These are phyloP conservation scores for Cordyceps militaris DNA, from an alignment of 2,329 filamentous ascomycete genomes.

Conservation along the genomic window DNA sequence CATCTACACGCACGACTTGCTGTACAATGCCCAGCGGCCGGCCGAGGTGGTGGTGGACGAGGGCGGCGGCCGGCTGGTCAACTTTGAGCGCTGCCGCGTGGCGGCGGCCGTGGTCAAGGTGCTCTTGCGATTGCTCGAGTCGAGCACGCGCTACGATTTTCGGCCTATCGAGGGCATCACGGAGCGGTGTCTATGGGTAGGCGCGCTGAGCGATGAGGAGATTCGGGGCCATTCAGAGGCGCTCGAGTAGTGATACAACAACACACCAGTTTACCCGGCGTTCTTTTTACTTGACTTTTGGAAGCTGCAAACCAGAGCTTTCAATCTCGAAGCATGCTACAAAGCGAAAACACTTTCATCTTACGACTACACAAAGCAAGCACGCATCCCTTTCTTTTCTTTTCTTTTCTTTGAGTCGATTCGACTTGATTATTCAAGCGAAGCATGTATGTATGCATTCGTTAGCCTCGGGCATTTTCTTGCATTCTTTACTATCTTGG, in stretches of 20 bases:
- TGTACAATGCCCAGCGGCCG: conserved; percentile 74
- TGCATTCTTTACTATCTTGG: background rate
- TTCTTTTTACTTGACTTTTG: background rate
- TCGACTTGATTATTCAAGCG: background rate
- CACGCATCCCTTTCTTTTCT: background rate
- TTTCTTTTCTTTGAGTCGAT: background rate
- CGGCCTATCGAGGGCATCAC: conserved; percentile 69
- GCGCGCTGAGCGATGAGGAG: conserved; percentile 67
- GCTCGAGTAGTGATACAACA: conserved; percentile 32
- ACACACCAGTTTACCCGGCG: too few species aligned
- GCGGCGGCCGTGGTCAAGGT: conserved; percentile 74
- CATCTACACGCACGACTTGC: conserved; percentile 75
- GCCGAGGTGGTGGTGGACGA: conserved; percentile 64
- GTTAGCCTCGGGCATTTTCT: background rate
- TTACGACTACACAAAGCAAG: background rate
- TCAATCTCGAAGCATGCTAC: background rate
- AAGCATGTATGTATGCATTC: background rate
- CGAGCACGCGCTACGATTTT: conserved; percentile 67
- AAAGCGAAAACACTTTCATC: background rate
- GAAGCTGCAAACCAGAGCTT: background rate
- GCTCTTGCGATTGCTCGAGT: conserved; percentile 68
- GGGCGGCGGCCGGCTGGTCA: conserved; percentile 62
- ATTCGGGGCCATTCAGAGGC: conserved; percentile 51
- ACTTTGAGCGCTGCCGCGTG: conserved; percentile 75
- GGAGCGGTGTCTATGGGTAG: conserved; percentile 80